A percentile compares a stretch with the other conserved stretches of the same genome.
Conservation (phyloP, 805 yeast genomes). For the Saccharomyces jurei region DNA sequence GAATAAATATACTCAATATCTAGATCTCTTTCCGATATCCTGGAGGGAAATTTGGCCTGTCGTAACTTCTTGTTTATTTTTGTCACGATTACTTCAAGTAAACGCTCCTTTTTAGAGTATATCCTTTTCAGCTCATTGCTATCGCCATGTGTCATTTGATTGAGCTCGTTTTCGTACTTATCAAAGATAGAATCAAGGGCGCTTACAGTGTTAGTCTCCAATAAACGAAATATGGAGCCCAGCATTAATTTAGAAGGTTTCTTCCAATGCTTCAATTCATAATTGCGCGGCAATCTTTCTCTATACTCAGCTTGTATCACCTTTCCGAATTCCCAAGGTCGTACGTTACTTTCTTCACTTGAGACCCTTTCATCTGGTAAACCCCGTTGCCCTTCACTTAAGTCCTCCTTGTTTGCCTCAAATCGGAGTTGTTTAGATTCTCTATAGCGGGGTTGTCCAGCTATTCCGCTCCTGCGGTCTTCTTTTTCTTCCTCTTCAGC, state of each 20-base stretch:
- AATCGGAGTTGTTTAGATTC: slow-evolving; percentile 3
- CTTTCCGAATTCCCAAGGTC: slow-evolving; percentile 24
- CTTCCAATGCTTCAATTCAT: slow-evolving; percentile 20
- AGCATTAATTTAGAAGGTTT: slow-evolving; percentile 15
- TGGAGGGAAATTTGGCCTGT: slow-evolving; percentile 21
- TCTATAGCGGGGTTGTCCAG: neutral
- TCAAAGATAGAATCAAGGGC: slow-evolving; percentile 19
- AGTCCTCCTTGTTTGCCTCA: neutral
- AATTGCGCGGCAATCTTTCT: slow-evolving; percentile 14
- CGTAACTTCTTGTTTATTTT: slow-evolving; percentile 18
- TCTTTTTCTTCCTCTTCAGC: slow-evolving; percentile 3
- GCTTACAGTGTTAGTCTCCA: slow-evolving; percentile 19
- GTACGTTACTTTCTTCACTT: slow-evolving; percentile 4
- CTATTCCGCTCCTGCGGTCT: slow-evolving; percentile 1
- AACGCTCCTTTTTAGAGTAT: slow-evolving; percentile 12
- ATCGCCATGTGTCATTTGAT: slow-evolving; percentile 8
- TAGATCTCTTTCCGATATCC: slow-evolving; percentile 16
- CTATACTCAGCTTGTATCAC: slow-evolving; percentile 15
- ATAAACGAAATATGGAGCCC: slow-evolving; percentile 13
- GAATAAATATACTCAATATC: slow-evolving; percentile 27
- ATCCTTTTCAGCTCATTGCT: slow-evolving; percentile 11
- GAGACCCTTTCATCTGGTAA: slow-evolving; percentile 3
- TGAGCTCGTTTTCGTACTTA: slow-evolving; percentile 16
- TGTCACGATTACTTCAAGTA: slow-evolving; percentile 18
- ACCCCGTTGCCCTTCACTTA: neutral